These are phyloP conservation scores for Aristolochia fimbriata DNA, from an alignment of 164 flowering plant species.

Conservation along the genomic window DNA sequence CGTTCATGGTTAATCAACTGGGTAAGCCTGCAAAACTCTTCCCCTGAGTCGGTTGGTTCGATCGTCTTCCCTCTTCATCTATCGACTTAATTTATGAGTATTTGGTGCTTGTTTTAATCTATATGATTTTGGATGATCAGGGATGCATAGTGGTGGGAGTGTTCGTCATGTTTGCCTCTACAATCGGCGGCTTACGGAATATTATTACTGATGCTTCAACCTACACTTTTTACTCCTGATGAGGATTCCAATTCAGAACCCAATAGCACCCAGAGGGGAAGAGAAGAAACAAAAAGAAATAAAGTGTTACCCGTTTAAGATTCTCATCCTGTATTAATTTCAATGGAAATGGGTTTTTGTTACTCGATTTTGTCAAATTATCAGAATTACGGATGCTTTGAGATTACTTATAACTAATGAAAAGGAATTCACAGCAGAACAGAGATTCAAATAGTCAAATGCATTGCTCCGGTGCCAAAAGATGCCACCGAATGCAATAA, in stretches of 20 bases:
- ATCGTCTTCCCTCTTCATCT: not conserved
- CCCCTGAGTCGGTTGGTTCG: not conserved
- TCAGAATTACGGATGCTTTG: too few species aligned
- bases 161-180: slow-evolving; percentile 80
- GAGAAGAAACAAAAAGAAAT: too few species aligned
- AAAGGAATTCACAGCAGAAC: too few species aligned
- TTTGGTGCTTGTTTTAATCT: not conserved
- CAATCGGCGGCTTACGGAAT: slow-evolving; percentile 72
- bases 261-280: too few species aligned
- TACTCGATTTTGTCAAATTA: too few species aligned
- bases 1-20: slow-evolving; percentile 66
- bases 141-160: slow-evolving; percentile 51
- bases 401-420: too few species aligned
- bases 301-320: too few species aligned
- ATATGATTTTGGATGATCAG: slow-evolving; percentile 23
- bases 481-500: too few species aligned
- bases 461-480: too few species aligned
- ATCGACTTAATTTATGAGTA: not conserved
- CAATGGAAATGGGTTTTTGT: too few species aligned
- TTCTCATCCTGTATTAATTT: too few species aligned
- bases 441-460: too few species aligned
- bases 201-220: slow-evolving; percentile 63
- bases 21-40: slow-evolving; percentile 30
- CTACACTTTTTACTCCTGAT: slow-evolving; percentile 38
- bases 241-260: not conserved